Conservation (phyloP, 345 rosid species). For the Durio zibethinus region DNA sequence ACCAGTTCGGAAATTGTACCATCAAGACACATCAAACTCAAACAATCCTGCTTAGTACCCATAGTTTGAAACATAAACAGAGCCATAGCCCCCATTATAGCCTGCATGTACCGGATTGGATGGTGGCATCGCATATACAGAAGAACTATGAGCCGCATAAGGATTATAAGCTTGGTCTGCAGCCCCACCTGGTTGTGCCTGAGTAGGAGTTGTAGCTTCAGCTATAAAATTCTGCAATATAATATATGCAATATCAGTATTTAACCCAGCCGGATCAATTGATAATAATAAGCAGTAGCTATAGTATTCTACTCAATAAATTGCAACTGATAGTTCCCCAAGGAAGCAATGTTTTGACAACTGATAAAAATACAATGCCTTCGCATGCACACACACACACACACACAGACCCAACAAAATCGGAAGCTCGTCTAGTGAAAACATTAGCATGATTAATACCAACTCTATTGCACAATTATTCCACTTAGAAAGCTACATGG, state of each 20-base stretch:
- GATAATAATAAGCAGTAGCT: too few species aligned
- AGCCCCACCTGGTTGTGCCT: constrained; percentile 34
- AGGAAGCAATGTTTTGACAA: not conserved
- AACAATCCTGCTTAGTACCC: constrained; percentile 48
- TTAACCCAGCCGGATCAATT: not conserved
- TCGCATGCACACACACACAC: too few species aligned
- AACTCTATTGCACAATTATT: not conserved
- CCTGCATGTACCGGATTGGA: constrained; percentile 61
- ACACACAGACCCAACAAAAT: too few species aligned
- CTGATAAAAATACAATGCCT: too few species aligned
- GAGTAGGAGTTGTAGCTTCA: constrained; percentile 37
- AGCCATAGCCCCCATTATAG: constrained; percentile 59
- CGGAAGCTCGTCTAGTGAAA: not conserved
- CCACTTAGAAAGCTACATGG: not conserved
- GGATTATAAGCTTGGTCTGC: constrained; percentile 89
- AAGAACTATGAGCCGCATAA: constrained; percentile 70
- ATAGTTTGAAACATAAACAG: constrained; percentile 66
- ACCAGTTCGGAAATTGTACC: not conserved
- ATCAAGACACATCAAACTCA: not conserved
- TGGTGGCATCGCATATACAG: constrained; percentile 76
- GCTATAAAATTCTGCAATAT: constrained; percentile 91
- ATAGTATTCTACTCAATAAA: not conserved
- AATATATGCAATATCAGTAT: constrained; percentile 6
- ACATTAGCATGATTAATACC: not conserved
- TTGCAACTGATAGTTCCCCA: not conserved